Base-by-base conservation (phyloP, 2,329 filamentous ascomycete species). In the Emergomyces africanus region DNA sequence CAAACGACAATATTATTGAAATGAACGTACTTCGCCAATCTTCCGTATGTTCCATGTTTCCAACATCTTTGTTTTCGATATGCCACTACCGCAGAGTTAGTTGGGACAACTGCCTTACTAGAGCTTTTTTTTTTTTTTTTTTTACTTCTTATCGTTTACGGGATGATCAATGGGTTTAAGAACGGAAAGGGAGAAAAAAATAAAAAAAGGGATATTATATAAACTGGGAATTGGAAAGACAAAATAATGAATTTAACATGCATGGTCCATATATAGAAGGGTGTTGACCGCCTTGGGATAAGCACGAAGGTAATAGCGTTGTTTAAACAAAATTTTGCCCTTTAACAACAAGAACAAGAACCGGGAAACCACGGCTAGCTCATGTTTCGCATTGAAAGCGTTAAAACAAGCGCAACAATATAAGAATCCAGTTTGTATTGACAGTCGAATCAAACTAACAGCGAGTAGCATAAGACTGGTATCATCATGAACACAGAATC, bases 41-140 rank as follows among this genome's bases (percentile, higher is more conserved):
- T 74, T 94, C 89, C 60, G 87, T 83, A 63, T 83, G 80, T 57
- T 78, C 78, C 73, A 83, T 84, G 74, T 91, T 87, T 67, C 89
- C 89, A 66, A 91, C 84, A 73, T 87, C 83, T 66, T 86, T 84
- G 73, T 92, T 91, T 70, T 87, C 81, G 66, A 89, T 87, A 76
- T 83, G 88, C 80, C 88, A 90, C 81, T 85, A 66, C 14, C 4
- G 6, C 14, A 14, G 20, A 18, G 37, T 55, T 55, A 55, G 53
- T n/a, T 23, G 49, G 28, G 28, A 12, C 4, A 28, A 49, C 37
- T 20, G 28, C 3, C 42, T 54, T 3, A n/a, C n/a, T n/a, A n/a
- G n/a, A n/a, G n/a, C n/a, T n/a, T n/a, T n/a, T n/a, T n/a, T n/a
- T n/a, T n/a, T 8, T n/a, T 42, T 20, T 3, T 3, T 54, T 5